Conservation (phyloP, 2,329 filamentous ascomycete genomes). For the Alternaria hordeiaustralica region DNA sequence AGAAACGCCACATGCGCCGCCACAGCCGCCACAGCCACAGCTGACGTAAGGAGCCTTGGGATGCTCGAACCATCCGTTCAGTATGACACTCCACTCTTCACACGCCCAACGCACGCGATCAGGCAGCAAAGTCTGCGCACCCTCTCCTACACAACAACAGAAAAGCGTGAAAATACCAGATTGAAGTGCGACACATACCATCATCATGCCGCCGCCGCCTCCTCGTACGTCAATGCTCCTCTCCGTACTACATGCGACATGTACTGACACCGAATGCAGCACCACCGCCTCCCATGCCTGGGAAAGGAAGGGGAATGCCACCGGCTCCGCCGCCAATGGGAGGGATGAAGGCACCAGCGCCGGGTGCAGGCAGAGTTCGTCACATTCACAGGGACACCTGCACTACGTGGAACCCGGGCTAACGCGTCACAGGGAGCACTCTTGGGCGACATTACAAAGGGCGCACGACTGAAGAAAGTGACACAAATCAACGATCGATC, state of each 20-base stretch:
- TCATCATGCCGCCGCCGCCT: conserved; percentile 35
- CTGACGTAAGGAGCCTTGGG: neutral
- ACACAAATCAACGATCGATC: conserved; percentile 90
- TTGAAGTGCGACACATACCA: conserved; percentile 1
- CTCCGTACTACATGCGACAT: neutral
- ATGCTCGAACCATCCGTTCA: conserved; percentile 15
- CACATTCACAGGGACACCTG: neutral
- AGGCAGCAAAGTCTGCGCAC: conserved; percentile 23
- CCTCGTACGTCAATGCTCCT: conserved; percentile 21
- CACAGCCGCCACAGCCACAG: neutral
- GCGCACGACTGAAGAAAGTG: conserved; percentile 77
- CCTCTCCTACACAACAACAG: neutral
- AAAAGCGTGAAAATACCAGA: neutral
- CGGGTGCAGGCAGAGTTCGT: conserved; percentile 47
- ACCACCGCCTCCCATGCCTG: conserved; percentile 47
- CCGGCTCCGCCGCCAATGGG: conserved; percentile 48
- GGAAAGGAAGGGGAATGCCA: conserved; percentile 46
- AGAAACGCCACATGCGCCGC: neutral
- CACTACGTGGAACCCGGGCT: conserved; percentile 25
- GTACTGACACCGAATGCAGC: conserved; percentile 20
- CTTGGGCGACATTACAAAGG: conserved; percentile 86
- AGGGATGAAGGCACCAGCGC: conserved; percentile 38
- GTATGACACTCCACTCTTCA: conserved; percentile 25
- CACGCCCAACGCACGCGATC: conserved; percentile 18
- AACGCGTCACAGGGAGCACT: conserved; percentile 73